Conservation (phyloP, 225 moss, liverwort and hornwort genomes). For the Straminergon stramineum region DNA sequence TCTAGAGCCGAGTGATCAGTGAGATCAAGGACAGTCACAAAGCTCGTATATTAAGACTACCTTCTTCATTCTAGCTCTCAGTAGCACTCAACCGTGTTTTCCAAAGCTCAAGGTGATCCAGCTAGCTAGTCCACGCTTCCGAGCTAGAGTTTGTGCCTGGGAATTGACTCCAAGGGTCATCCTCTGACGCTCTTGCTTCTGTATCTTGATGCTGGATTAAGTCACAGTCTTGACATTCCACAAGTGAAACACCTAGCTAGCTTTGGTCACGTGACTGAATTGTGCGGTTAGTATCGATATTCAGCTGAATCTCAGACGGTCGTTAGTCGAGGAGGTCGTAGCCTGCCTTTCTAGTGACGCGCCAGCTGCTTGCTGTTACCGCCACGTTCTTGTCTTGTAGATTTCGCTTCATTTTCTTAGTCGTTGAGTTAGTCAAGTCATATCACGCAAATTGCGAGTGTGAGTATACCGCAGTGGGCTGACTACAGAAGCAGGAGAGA, state of each 20-base stretch:
- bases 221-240: background rate
- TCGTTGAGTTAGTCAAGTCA: slow-evolving; percentile 1
- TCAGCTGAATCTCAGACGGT: background rate
- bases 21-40: background rate
- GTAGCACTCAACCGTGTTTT: background rate
- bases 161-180: background rate
- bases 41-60: background rate
- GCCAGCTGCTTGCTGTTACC: background rate
- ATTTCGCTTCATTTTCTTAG: background rate
- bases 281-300: background rate
- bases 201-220: background rate
- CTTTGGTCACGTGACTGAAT: background rate
- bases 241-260: background rate
- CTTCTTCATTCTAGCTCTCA: background rate
- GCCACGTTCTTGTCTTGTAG: background rate
- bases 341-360: background rate
- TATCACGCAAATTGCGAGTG: background rate
- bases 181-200: background rate
- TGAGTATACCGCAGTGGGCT: background rate
- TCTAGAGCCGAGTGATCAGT: background rate
- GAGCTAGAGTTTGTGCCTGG: background rate
- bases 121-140: background rate
- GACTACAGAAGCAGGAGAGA: background rate
- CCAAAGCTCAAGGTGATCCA: background rate
- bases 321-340: background rate